Base-by-base conservation (phyloP, 23 red algal species). In the Cyanidioschyzon merolae region DNA sequence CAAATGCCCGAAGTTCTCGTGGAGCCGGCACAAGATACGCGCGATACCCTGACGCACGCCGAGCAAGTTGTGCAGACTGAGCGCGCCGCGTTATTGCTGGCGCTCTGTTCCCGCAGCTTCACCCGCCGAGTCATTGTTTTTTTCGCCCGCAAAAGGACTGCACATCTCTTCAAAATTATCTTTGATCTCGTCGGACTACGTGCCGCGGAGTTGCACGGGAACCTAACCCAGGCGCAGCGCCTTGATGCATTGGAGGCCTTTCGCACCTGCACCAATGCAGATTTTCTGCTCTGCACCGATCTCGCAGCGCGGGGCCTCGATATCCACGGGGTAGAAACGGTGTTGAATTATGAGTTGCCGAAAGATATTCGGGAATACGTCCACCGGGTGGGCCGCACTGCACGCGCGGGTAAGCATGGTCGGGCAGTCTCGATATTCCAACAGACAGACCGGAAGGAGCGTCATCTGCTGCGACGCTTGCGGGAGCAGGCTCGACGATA, bases 231-330 rank as follows among this genome's bases (percentile, higher is more conserved):
- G 57, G 50, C 74, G 0, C 83, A 88, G 50, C 76, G 92, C 38
- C 80, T 96, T 1, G 84, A 80, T 21, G 82, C 92, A 37, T 59
- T 96, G 35, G 76, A 90, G 38, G 34, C 37, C 3, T 96, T 96
- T 79, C 50, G 88, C 32, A 26, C 84, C 51, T 83, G 87, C 59
- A 7, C 32, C 3, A 17, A 41, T 16, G 84, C 75, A 58, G 87
- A 96, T 75, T 96, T 90, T 88, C 76, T 96, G 80, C 76, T 96
- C 1, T 90, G 88, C 50, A 96, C 92, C 21, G 92, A 96, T 81
- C 41, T 96, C 27, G 92, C 92, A 38, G 87, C 92, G 34, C 87
- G 92, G 32, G 92, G 92, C 15, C 78, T 96, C 71, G 92, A 96
- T 57, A 87, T 96, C 59, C 58, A 78, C 7, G 88, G 83, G 1